Conservation (phyloP, 768 basidiomycete genomes). For the Russula emetica region DNA sequence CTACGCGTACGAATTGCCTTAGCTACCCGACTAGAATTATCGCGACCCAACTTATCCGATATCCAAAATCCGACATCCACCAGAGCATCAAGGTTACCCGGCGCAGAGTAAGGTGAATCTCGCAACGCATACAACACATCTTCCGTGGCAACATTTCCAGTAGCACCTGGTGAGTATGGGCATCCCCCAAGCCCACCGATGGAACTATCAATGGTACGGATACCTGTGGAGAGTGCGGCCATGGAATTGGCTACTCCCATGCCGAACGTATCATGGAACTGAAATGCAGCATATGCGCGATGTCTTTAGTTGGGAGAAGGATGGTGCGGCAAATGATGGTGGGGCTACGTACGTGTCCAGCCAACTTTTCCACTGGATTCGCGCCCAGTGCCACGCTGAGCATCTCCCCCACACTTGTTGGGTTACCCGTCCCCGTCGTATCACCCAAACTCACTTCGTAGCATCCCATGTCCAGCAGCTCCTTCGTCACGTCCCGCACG, state of each 20-base stretch:
- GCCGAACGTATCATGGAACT: slow-evolving; percentile 92
- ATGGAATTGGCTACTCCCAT: slow-evolving; percentile 76
- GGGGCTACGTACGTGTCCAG: slow-evolving; percentile 52
- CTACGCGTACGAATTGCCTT: slow-evolving; percentile 59
- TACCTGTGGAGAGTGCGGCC: slow-evolving; percentile 63
- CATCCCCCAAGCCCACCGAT: slow-evolving; percentile 93
- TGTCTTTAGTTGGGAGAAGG: background rate
- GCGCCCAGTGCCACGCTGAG: slow-evolving; percentile 63
- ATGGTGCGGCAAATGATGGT: background rate
- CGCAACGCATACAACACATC: slow-evolving; percentile 82
- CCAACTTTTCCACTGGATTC: slow-evolving; percentile 62
- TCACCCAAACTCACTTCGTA: slow-evolving; percentile 92
- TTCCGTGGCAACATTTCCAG: slow-evolving; percentile 93
- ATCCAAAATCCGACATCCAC: slow-evolving; percentile 84
- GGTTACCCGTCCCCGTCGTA: slow-evolving; percentile 84
- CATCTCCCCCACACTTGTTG: slow-evolving; percentile 60
- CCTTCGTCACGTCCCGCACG: slow-evolving; percentile 67
- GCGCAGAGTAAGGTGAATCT: slow-evolving; percentile 54
- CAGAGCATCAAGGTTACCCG: slow-evolving; percentile 61
- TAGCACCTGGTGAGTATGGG: slow-evolving; percentile 93
- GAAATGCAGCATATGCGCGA: slow-evolving; percentile 13
- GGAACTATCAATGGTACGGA: slow-evolving; percentile 78
- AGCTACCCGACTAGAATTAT: slow-evolving; percentile 73
- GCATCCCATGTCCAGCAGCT: slow-evolving; percentile 83
- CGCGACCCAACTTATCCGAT: slow-evolving; percentile 56